Percentiles rank a stretch among this genome's conserved stretches.
phyloP scores from a whole-genome alignment of 495 filamentous ascomycete species.

The Viridothelium virens region DNA sequence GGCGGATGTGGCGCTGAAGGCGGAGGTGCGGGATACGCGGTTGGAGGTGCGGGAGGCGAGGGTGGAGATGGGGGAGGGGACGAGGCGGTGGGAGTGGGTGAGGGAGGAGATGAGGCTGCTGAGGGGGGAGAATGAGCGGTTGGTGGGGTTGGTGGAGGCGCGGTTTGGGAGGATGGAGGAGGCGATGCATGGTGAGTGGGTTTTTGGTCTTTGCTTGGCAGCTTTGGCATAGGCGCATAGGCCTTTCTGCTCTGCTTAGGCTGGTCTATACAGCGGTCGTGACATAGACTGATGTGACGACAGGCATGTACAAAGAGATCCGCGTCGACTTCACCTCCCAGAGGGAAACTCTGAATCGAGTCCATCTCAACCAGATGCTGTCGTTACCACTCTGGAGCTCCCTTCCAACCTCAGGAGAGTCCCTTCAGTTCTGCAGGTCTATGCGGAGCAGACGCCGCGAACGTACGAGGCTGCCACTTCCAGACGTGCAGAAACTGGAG shows the following conservation, averaged over 20 bases:
- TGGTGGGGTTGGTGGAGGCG: background rate
- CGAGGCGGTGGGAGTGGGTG: background rate
- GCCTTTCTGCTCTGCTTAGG: no score
- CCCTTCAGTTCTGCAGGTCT: background rate
- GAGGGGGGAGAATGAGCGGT: background rate
- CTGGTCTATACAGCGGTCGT: no score
- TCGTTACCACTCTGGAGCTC: background rate
- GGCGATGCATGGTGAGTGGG: background rate
- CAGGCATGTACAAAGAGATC: constrained; percentile 2
- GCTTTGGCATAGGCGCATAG: background rate
- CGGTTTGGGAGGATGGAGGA: background rate
- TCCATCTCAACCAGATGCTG: background rate
- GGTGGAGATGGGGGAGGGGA: background rate
- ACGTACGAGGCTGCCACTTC: background rate
- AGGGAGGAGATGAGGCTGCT: background rate
- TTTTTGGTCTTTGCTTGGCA: background rate
- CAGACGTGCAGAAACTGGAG: background rate
- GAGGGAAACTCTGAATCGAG: background rate
- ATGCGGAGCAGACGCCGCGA: background rate
- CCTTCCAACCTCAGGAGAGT: background rate
- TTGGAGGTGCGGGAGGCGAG: background rate
- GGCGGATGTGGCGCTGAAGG: background rate
- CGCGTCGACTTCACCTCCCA: background rate
- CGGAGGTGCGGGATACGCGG: background rate
- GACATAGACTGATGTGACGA: background rate